Evolutionary conservation across 331 rosid genomes (phyloP), one percentile per base, ranked within the genome.

Genomic region (Dryas integrifolia): DNA sequence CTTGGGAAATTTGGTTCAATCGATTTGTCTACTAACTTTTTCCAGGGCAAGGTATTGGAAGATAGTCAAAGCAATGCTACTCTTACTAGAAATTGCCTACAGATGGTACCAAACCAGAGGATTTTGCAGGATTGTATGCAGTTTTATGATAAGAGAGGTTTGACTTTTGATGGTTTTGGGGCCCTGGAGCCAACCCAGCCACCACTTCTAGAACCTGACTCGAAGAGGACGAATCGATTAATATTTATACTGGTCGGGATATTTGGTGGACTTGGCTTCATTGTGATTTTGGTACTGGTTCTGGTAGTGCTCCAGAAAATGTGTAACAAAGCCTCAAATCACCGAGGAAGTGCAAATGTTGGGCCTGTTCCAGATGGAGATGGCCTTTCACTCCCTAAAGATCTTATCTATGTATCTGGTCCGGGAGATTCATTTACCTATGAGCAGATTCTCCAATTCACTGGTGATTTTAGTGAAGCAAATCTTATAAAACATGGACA

Each of bases 401-500:
- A 84, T 79, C 80, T 71, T 16, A 6, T 49, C 41, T 46, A 58
- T 65, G 79, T 72, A 52, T 58, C 84, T 45, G 90, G 86, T 4
- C 67, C 80, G 14, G 96, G 90, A 16, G 93, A 89, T 64, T 79
- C 85, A 67, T 89, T 84, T 82, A 77, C 85, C 18, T 88, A 84
- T 58, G 91, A 84, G 77, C 92, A 95, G 86, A 69, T 95, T 45
- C 81, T 87, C 65, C 87, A 65, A 8, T 66, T 77, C 52, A 88
- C 97, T 8, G 73, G 80, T 38, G 85, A 87, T 82, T 90, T 92
- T 80, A 81, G 84, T 71, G 92, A 95, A 72, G 65, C 81, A 58
- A 95, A 81, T 84, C 76, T 92, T 58, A 77, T 95, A 72, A 92
- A 88, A 73, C 92, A 82, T 6, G 99, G 99, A 65, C 99, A 87